These are phyloP conservation scores for Fusarium sp. DNA, from an alignment of 2,329 filamentous ascomycete genomes.

Conservation along the genomic window DNA sequence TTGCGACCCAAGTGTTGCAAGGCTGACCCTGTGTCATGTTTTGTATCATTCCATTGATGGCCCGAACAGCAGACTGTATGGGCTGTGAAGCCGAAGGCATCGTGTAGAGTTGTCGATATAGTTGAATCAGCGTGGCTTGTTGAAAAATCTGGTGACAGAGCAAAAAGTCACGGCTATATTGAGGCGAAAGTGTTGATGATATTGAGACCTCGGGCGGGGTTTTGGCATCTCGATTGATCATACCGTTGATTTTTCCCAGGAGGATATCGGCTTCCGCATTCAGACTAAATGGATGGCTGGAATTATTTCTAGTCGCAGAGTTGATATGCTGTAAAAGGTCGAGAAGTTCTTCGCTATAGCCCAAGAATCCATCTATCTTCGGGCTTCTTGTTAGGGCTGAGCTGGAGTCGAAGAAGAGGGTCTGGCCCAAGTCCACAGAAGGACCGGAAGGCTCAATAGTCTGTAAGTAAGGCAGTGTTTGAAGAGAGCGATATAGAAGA, in stretches of 20 bases:
- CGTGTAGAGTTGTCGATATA: conserved; percentile 41
- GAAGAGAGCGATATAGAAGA: conserved; percentile 44
- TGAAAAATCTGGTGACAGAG: conserved; percentile 45
- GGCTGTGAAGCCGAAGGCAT: conserved; percentile 29
- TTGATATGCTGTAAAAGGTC: conserved; percentile 43
- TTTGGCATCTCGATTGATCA: conserved; percentile 40
- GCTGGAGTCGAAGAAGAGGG: neutral
- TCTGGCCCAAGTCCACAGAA: neutral
- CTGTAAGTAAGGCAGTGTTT: conserved; percentile 43
- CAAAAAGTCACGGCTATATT: conserved; percentile 39
- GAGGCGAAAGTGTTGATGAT: conserved; percentile 31
- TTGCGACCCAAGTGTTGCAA: conserved; percentile 48
- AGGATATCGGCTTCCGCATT: conserved; percentile 31
- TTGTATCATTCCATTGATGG: conserved; percentile 37
- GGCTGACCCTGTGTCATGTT: conserved; percentile 46
- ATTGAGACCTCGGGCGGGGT: conserved; percentile 35
- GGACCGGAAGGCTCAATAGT: neutral
- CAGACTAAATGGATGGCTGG: neutral
- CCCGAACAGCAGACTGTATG: conserved; percentile 32
- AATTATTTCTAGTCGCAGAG: neutral
- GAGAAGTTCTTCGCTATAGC: conserved; percentile 45
- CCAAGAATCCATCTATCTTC: conserved; percentile 46
- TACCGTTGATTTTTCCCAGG: conserved; percentile 37
- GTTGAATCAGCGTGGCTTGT: conserved; percentile 42
- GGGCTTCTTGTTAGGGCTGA: neutral